Base-by-base conservation (phyloP, 306 rosid species). In the Aeschynomene evenia region DNA sequence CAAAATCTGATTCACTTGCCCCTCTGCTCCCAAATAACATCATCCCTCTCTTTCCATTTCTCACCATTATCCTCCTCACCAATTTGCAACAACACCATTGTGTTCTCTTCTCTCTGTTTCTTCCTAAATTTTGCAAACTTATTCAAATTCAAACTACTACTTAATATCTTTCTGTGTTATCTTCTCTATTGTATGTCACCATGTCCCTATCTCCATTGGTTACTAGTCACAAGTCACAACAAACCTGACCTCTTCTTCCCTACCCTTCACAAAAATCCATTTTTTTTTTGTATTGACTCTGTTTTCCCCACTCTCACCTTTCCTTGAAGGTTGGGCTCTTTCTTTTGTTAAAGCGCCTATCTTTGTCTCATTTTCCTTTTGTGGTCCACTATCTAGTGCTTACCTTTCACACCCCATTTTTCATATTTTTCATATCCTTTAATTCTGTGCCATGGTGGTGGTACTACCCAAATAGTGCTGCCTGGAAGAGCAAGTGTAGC, bases 391-490 rank as follows among this genome's bases (percentile, higher is more conserved):
- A 24, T 1, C 20, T 57, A 39, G 37, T 23, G 9, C 39, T 9
- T 65, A 3, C 4, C 14, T 69, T 33, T 34, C 2, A 22, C 10
- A 22, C 21, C 53, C 57, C 57, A 23, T 24, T 73, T n/a, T 64
- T 58, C 71, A 53, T 53, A 3, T 5, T 31, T 40, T 31, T 7
- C 39, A 19, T 15, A 0, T 24, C 52, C 66, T 66, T 55, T 61
- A 55, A 31, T 73, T 78, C 78, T 43, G 64, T 78, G 67, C 57
- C 67, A 26, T 61, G 18, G 48, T 4, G 20, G 22, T 26, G 11
- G 15, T 52, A n/a, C 26, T 22, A 5, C 73, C 45, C 60, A 46
- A 58, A 72, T 33, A 31, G 46, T 54, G 74, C 1, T 14, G n/a
- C n/a, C n/a, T n/a, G 21, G 22, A 54, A 22, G 40, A 14, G 3